Evolutionary conservation across 2,329 filamentous ascomycete genomes (phyloP), one percentile per base, ranked within the genome.

Genomic region (Boeremia exigua): DNA sequence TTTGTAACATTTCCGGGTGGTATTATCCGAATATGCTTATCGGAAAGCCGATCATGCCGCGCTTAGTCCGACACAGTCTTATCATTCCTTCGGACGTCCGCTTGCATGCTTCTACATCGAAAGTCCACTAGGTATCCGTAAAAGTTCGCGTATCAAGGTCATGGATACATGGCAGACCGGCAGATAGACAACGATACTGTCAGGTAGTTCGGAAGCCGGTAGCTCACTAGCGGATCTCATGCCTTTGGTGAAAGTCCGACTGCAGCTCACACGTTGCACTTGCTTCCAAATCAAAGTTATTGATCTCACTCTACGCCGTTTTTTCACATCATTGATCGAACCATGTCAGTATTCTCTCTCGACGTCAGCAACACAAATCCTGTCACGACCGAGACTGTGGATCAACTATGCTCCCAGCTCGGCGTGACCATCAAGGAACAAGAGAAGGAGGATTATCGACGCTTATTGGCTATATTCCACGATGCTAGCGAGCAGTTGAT

Each of bases 341-440:
- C 10, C 9, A 77, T 77, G 74, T 77, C 75, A 6, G 74, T 77
- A 14, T 74, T 77, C 58, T 76, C 75, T 10, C 59, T 76, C 3
- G 62, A 68, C 28, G 63, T 72, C 7, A 70, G 62, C 28, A 52
- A 63, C 12, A 69, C 67, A 6, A 76, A 73, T 49, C 68, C 73
- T 15, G 72, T 77, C 28, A 77, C 73, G 0, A 59, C 56, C 15
- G 56, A 69, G 25, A 69, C 68, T 5, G 56, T 78, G 14, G 66
- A 76, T 11, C 59, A 65, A 7, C 59, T 75, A 4, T 76, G 74
- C 59, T 53, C 59, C 10, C 50, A 65, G 27, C 62, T 77, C 27
- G 69, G 72, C 4, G 71, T 78, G 14, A 65, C 38, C 2, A 65
- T 77, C 53, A 61, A 72, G 29, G 62, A 71, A 49, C 60, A 71